Percentiles rank a stretch among this genome's conserved stretches.
These are phyloP conservation scores for Penicillium bialowiezense DNA, from an alignment of 495 filamentous ascomycete genomes.

Conservation along the genomic window DNA sequence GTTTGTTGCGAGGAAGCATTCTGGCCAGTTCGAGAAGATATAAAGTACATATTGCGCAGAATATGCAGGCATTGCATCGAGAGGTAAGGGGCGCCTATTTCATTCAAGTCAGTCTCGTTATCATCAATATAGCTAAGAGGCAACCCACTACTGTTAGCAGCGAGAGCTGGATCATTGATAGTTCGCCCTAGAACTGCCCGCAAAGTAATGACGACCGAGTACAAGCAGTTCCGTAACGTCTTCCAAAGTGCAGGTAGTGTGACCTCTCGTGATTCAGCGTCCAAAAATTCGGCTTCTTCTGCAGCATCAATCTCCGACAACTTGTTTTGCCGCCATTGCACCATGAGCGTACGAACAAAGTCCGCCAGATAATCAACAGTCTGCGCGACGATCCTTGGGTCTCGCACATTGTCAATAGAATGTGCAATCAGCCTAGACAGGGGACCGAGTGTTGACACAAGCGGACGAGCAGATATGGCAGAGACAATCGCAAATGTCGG, in stretches of 20 bases:
- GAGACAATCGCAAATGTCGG: slow-evolving; percentile 56
- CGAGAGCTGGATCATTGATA: slow-evolving; percentile 52
- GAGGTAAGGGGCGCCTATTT: slow-evolving; percentile 60
- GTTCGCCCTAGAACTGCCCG: slow-evolving; percentile 70
- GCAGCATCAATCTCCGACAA: slow-evolving; percentile 78
- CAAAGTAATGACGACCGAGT: slow-evolving; percentile 72
- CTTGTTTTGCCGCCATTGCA: slow-evolving; percentile 84
- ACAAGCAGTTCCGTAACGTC: slow-evolving; percentile 75
- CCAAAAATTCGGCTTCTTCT: slow-evolving; percentile 68
- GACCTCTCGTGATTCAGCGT: slow-evolving; percentile 62
- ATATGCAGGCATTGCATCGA: slow-evolving; percentile 74
- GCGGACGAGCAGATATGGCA: slow-evolving; percentile 58
- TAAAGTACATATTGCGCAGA: slow-evolving; percentile 82
- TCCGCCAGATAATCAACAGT: slow-evolving; percentile 67
- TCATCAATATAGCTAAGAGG: not conserved
- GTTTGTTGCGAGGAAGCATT: slow-evolving; percentile 74
- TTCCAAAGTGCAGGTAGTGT: slow-evolving; percentile 82
- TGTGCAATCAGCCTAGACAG: slow-evolving; percentile 75
- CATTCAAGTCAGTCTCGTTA: not conserved
- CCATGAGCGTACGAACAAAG: slow-evolving; percentile 67
- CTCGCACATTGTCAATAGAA: slow-evolving; percentile 61
- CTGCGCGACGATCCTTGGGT: slow-evolving; percentile 59
- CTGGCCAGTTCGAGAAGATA: slow-evolving; percentile 74
- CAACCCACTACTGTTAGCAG: slow-evolving; percentile 52
- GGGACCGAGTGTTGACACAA: slow-evolving; percentile 75